Evolutionary conservation across 2,329 filamentous ascomycete genomes (phyloP).

Genomic region (Ophiognomonia clavigignenti-juglandacearum): DNA sequence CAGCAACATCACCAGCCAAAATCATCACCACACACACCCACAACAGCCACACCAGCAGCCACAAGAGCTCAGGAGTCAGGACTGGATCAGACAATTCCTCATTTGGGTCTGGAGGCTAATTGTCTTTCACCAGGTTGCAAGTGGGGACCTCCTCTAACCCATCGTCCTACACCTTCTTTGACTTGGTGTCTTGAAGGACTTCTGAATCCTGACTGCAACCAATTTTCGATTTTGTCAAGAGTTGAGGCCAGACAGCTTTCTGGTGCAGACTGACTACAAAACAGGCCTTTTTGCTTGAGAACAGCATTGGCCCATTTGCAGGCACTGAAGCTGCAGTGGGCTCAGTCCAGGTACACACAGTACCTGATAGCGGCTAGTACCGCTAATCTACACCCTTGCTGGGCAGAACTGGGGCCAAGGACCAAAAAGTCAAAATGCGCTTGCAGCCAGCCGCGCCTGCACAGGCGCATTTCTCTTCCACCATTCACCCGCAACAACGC

Average conservation of each 20-base stretch:
- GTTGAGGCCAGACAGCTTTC: too few species aligned
- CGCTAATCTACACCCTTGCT: slow-evolving; percentile 8
- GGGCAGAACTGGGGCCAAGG: slow-evolving; percentile 8
- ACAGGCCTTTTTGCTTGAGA: neutral
- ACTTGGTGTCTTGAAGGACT: neutral
- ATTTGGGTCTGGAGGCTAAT: slow-evolving; percentile 4
- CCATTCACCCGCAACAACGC: slow-evolving; percentile 8
- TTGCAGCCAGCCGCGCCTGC: slow-evolving; percentile 23
- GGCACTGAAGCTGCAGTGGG: neutral
- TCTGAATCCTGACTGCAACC: too few species aligned
- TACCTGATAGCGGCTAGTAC: slow-evolving; percentile 13
- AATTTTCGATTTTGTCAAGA: too few species aligned
- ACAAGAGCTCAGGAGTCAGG: neutral
- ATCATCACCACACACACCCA: neutral
- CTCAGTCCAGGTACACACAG: too few species aligned
- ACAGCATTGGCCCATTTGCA: neutral
- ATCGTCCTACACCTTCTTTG: neutral
- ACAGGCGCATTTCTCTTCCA: slow-evolving; percentile 19
- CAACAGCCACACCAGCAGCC: neutral
- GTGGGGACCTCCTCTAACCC: too few species aligned
- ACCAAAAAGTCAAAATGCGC: slow-evolving; percentile 27
- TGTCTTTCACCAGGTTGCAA: neutral
- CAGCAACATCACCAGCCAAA: neutral
- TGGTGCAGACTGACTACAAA: too few species aligned
- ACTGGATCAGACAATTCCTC: neutral